Base-by-base conservation (phyloP, 352 stramenopile species). In the Pythium graminicola region DNA sequence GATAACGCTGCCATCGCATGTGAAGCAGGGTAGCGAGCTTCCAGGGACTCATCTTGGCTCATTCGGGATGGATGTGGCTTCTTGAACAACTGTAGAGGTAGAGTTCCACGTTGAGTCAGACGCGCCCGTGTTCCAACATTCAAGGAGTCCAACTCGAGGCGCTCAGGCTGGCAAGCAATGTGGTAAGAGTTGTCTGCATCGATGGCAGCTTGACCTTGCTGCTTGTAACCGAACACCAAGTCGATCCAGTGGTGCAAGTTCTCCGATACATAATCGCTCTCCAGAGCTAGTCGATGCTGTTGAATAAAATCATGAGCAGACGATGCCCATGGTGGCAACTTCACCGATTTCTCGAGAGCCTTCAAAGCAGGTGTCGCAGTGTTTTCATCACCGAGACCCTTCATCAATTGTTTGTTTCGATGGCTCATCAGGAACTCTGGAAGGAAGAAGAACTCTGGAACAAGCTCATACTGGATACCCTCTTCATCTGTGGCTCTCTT, bases 241-340 rank as follows among this genome's bases (percentile, higher is more conserved):
- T 99, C 97, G 28, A 99, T 97, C 97, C 97, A 99, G 66, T 93
- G 72, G 66, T 99, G 96, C 17, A 99, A 80, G 57, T 99, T 86
- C 50, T 72, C 85, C 33, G 95, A 99, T 1, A 99, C 97, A 61
- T 96, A 96, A 39, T 99, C 96, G 65, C 91, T 98, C 70, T 99
- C 97, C 22, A 99, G 82, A 9, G 97, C 95, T 49, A 97, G 60
- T 9, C 92, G 89, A 66, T 96, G 96, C 42, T 98, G 85, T 19
- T 87, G 83, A 20, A 99, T 91, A 60, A 99, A 99, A 42, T 97
- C 81, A 54, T 98, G 89, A 10, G 93, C 60, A 22, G 92, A 96
- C 6, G 92, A 86, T 8, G 96, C 96, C 97, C 97, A 99, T 20
- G 85, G 88, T 19, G 97, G 97, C 39, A 99, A 73, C 27, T 65